Percentiles rank a stretch among this genome's conserved stretches.
These are phyloP conservation scores for Eucalyptus pauciflora DNA, from an alignment of 345 rosid species.

Conservation along the genomic window DNA sequence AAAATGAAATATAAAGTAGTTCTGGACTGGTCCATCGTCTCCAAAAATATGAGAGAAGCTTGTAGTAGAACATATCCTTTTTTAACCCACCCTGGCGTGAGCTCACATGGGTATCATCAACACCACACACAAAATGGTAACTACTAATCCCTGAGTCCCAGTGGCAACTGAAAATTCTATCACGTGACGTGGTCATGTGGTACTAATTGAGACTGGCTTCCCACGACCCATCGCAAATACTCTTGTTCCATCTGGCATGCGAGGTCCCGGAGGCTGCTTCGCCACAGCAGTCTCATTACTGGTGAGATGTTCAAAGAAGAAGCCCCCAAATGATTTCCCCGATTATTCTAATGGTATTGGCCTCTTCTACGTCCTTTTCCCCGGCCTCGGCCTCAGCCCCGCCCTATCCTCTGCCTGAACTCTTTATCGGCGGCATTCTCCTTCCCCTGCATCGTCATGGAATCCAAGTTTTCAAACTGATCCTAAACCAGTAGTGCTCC, in stretches of 20 bases:
- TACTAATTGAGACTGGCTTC: slow-evolving; percentile 40
- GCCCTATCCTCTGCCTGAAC: slow-evolving; percentile 64
- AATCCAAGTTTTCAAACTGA: neutral
- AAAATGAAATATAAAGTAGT: neutral
- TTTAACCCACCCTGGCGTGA: neutral
- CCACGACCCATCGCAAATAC: slow-evolving; percentile 97
- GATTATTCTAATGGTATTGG: slow-evolving; percentile 48
- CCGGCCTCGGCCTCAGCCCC: slow-evolving; percentile 33
- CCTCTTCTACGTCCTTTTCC: slow-evolving; percentile 80
- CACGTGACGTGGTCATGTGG: neutral
- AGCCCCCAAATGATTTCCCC: slow-evolving; percentile 41
- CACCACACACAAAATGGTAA: neutral
- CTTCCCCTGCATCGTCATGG: slow-evolving; percentile 39
- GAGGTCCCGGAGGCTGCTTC: slow-evolving; percentile 93
- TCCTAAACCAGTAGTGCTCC: neutral
- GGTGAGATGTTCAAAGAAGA: slow-evolving; percentile 28
- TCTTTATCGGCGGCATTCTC: slow-evolving; percentile 56
- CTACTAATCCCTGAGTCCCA: neutral
- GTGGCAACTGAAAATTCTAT: neutral
- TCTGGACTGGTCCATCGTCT: neutral
- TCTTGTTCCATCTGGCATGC: slow-evolving; percentile 98
- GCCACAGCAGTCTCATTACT: slow-evolving; percentile 28
- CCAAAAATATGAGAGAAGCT: neutral
- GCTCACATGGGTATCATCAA: neutral
- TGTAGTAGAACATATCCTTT: neutral